phyloP scores from a whole-genome alignment of 495 filamentous ascomycete species.

The Rhizodiscina lignyota region DNA sequence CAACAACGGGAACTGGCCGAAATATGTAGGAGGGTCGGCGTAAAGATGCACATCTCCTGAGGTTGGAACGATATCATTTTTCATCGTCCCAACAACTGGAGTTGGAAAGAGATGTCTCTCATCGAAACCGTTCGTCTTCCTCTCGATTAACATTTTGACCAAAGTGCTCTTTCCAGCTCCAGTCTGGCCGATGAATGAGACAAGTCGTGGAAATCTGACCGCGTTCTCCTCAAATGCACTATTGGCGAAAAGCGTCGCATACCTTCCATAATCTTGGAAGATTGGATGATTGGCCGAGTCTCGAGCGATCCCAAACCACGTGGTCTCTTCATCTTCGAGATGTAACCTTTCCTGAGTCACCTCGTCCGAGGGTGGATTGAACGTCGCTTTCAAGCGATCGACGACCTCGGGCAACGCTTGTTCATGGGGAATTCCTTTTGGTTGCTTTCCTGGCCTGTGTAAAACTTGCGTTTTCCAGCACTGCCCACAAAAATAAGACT shows the following conservation, averaged over 20 bases:
- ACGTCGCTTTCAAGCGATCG: background rate
- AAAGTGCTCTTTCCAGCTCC: constrained; percentile 17
- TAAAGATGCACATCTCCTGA: constrained; percentile 51
- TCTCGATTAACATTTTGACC: constrained; percentile 9
- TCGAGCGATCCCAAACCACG: constrained; percentile 30
- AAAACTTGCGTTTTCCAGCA: background rate
- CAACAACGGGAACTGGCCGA: constrained; percentile 27
- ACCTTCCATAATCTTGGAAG: constrained; percentile 25
- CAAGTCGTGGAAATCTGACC: constrained; percentile 26
- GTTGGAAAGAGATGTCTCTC: constrained; percentile 14
- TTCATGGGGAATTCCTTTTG: background rate
- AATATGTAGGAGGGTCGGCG: constrained; percentile 34
- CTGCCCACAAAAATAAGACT: background rate
- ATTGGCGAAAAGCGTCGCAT: constrained; percentile 25
- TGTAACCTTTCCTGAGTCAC: constrained; percentile 5
- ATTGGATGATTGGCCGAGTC: constrained; percentile 17
- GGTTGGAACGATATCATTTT: constrained; percentile 32
- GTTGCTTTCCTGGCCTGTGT: background rate
- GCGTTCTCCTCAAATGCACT: constrained; percentile 13
- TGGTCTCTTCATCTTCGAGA: constrained; percentile 25
- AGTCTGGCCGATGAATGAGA: constrained; percentile 34
- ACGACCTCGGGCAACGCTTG: background rate
- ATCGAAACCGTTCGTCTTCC: constrained; percentile 4
- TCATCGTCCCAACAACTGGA: constrained; percentile 22
- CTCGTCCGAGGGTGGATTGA: background rate